Percentiles rank a stretch among this genome's conserved stretches.
Evolutionary conservation across 352 stramenopile species (phyloP).

Genomic region (Phytophthora pluvialis): DNA sequence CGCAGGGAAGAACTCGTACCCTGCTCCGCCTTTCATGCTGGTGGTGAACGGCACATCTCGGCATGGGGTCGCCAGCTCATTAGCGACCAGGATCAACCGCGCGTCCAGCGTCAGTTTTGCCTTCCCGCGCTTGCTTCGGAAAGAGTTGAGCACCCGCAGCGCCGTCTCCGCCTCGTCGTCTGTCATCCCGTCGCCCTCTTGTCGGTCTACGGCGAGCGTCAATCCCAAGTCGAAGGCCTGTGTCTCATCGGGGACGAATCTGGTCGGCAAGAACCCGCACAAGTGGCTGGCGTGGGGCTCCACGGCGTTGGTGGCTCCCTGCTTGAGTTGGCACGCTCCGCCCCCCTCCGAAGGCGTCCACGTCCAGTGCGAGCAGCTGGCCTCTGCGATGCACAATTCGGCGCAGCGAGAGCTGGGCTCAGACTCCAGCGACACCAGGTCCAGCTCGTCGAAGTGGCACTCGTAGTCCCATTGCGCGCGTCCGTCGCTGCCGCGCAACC

Average conservation of each 20-base stretch:
- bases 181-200: conserved; percentile 22
- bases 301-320: conserved; percentile 22
- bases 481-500: conserved; percentile 30
- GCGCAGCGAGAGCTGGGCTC: conserved; percentile 40
- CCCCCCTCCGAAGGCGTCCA: conserved; percentile 30
- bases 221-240: conserved; percentile 37
- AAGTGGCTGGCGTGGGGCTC: conserved; percentile 10
- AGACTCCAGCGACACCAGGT: conserved; percentile 22
- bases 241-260: conserved; percentile 32
- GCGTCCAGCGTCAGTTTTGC: conserved; percentile 37
- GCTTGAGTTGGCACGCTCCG: conserved; percentile 46
- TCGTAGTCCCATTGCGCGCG: conserved; percentile 39
- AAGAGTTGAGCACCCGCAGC: conserved; percentile 41
- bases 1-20: conserved; percentile 23
- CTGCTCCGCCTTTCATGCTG: conserved; percentile 18
- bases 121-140: conserved; percentile 27
- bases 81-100: conserved; percentile 38
- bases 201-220: background rate
- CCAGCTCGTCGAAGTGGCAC: conserved; percentile 41
- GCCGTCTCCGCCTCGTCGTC: conserved; percentile 34
- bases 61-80: conserved; percentile 32
- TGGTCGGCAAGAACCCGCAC: conserved; percentile 34
- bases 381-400: conserved; percentile 34
- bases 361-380: conserved; percentile 48
- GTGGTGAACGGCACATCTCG: conserved; percentile 18